Conservation (phyloP, 2,329 filamentous ascomycete species). For the Akanthomyces lecanii region DNA sequence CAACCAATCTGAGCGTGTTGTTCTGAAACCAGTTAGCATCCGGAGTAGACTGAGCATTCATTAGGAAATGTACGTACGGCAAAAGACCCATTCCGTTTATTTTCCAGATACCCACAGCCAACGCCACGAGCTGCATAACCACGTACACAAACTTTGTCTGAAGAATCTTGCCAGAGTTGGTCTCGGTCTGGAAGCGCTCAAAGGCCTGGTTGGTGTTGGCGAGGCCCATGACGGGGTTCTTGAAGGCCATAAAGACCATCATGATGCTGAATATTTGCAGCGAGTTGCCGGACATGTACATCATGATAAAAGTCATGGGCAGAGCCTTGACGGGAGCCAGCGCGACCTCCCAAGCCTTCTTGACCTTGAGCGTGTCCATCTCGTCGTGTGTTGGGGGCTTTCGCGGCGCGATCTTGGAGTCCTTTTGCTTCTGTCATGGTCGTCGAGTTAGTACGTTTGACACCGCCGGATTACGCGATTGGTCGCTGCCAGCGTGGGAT, state of each 20-base stretch:
- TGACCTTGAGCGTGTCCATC: constrained; percentile 93
- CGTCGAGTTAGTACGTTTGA: constrained; percentile 12
- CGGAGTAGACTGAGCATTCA: background rate
- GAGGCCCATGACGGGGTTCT: constrained; percentile 84
- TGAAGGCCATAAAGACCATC: constrained; percentile 99
- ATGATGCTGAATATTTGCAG: constrained; percentile 99
- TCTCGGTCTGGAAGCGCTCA: constrained; percentile 80
- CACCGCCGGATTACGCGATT: background rate
- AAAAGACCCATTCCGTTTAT: constrained; percentile 93
- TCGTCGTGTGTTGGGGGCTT: constrained; percentile 72
- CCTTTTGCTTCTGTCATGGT: constrained; percentile 45
- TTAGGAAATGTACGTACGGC: constrained; percentile 58
- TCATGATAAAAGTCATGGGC: constrained; percentile 98
- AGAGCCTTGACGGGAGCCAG: constrained; percentile 89
- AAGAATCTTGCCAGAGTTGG: constrained; percentile 67
- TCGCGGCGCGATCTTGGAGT: constrained; percentile 48
- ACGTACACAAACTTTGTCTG: constrained; percentile 86
- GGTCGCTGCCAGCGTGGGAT: background rate
- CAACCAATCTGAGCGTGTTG: constrained; percentile 94
- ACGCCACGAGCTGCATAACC: constrained; percentile 75
- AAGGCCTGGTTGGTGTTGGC: constrained; percentile 84
- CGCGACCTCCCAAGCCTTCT: constrained; percentile 98
- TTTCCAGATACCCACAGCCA: constrained; percentile 91
- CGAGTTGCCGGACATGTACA: constrained; percentile 99
- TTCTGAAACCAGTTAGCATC: constrained; percentile 48